These are phyloP conservation scores for Pichia cephalocereana DNA, from an alignment of 805 yeast species.

Conservation along the genomic window DNA sequence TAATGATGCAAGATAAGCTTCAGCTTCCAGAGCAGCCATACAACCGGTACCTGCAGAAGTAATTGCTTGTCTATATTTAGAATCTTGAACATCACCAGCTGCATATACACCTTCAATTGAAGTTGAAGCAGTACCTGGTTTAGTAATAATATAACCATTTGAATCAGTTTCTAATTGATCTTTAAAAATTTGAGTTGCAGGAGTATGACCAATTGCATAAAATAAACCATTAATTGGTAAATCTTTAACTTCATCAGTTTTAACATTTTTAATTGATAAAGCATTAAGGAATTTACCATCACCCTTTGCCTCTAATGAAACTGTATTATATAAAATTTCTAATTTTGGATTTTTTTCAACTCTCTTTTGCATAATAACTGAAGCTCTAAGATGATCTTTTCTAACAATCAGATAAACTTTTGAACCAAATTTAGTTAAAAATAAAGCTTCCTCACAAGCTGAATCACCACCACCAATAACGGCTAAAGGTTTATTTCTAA, in stretches of 20 bases:
- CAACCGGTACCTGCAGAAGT: conserved; percentile 99
- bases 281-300: conserved; percentile 73
- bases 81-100: conserved; percentile 98
- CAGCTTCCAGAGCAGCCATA: conserved; percentile 98
- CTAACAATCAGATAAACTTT: conserved; percentile 91
- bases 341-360: conserved; percentile 76
- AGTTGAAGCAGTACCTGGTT: conserved; percentile 83
- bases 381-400: conserved; percentile 90
- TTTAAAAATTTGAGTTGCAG: conserved; percentile 79
- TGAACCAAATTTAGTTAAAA: conserved; percentile 95
- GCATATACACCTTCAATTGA: conserved; percentile 89
- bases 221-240: conserved; percentile 83
- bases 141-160: conserved; percentile 79
- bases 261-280: conserved; percentile 58
- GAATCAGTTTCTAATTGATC: conserved; percentile 79
- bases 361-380: conserved; percentile 95
- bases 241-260: conserved; percentile 59
- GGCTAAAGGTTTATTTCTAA: conserved; percentile 95
- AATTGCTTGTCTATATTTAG: conserved; percentile 95
- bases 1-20: conserved; percentile 53
- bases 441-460: conserved; percentile 98
- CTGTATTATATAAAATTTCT: conserved; percentile 83
- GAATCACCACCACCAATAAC: conserved; percentile 99
- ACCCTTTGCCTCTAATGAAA: conserved; percentile 83
- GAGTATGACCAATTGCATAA: conserved; percentile 96